These are phyloP conservation scores for Penicillium antarcticum DNA, from an alignment of 495 filamentous ascomycete genomes.

Conservation along the genomic window DNA sequence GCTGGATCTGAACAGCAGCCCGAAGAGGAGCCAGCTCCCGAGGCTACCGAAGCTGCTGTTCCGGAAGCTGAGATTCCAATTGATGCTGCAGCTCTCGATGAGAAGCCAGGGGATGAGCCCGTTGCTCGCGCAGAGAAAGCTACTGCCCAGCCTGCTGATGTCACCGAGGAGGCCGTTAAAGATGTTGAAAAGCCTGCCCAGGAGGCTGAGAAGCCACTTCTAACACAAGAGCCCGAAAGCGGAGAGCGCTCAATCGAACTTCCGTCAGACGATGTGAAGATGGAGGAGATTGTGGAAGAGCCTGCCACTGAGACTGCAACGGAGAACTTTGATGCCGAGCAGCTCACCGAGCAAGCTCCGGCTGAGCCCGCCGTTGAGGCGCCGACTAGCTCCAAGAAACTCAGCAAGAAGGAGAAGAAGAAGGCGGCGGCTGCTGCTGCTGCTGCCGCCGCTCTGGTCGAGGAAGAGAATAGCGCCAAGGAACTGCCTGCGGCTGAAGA, in stretches of 20 bases:
- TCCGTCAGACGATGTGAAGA: background rate
- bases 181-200: background rate
- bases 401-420: conserved; percentile 24
- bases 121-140: background rate
- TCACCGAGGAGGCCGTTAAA: background rate
- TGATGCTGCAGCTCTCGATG: background rate
- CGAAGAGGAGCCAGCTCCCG: background rate
- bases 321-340: background rate
- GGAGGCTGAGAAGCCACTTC: background rate
- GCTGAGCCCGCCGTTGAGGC: background rate
- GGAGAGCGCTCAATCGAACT: conserved; percentile 1
- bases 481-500: conserved; percentile 11
- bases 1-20: background rate
- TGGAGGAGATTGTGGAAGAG: background rate
- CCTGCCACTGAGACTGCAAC: background rate
- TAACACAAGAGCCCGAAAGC: background rate
- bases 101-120: background rate
- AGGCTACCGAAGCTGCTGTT: conserved; percentile 1
- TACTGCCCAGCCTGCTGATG: background rate
- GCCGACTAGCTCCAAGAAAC: conserved; percentile 10
- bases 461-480: conserved; percentile 8
- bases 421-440: conserved; percentile 14
- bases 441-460: background rate
- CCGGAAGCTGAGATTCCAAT: background rate
- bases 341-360: background rate